Percentiles rank a stretch among this genome's conserved stretches.
Evolutionary conservation across 768 basidiomycete species (phyloP).

Genomic region (Rhizopogon roseolus): DNA sequence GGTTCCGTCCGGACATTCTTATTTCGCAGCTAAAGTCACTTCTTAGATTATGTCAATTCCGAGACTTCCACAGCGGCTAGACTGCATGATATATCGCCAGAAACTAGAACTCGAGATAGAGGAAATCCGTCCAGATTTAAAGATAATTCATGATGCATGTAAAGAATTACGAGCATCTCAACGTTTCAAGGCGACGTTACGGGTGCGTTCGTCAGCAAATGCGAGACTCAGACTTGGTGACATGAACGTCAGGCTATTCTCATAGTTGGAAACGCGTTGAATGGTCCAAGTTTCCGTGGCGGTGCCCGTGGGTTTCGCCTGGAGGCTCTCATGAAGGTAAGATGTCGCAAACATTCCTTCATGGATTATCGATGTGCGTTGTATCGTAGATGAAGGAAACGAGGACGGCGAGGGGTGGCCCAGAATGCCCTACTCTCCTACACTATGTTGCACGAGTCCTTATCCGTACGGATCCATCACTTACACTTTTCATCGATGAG

Average conservation of each 20-base stretch:
- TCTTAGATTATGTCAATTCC: constrained; percentile 74
- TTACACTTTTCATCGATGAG: constrained; percentile 75
- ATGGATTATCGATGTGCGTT: not conserved
- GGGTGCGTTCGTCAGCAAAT: constrained; percentile 35
- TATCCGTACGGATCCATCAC: constrained; percentile 56
- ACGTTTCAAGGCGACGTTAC: constrained; percentile 66
- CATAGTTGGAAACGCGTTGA: constrained; percentile 76
- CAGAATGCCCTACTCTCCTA: constrained; percentile 82
- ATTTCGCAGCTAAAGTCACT: constrained; percentile 2
- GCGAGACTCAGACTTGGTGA: not conserved
- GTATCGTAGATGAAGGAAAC: constrained; percentile 70
- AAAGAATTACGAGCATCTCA: constrained; percentile 59
- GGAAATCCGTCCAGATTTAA: constrained; percentile 79
- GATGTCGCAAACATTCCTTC: not conserved
- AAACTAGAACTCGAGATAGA: constrained; percentile 78
- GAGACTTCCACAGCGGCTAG: constrained; percentile 64
- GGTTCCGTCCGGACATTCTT: constrained; percentile 4
- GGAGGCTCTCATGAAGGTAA: constrained; percentile 76
- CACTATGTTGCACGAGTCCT: constrained; percentile 84
- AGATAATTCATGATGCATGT: constrained; percentile 65
- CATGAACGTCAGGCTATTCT: constrained; percentile 53
- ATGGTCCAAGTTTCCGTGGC: constrained; percentile 79
- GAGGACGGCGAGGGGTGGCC: constrained; percentile 61
- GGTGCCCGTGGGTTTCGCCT: constrained; percentile 82
- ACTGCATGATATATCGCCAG: constrained; percentile 82